Evolutionary conservation across 108 stramenopile species (phyloP), one percentile per base, ranked within the genome.

Genomic region (Cyclostephanos invisitatus): DNA sequence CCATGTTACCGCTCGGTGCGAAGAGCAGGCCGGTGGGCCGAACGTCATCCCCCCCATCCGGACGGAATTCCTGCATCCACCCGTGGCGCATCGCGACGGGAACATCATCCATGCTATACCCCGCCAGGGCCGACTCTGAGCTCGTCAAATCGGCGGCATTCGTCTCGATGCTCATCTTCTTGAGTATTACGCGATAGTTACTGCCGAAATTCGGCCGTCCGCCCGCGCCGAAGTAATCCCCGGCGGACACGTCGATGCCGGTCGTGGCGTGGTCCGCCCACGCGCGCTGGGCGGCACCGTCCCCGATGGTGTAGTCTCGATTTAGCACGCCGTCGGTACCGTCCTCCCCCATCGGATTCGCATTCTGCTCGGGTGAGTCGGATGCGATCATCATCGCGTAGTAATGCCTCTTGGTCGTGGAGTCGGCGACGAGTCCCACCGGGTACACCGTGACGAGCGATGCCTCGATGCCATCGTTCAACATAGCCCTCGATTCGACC

Each of bases 351-450:
- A 65, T 14, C 67, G 49, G 42, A 70, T 62, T 55, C 71, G 69
- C 48, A 50, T 81, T 75, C 3, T 37, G 38, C 2, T 44, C 63
- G n/a, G 57, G 50, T 17, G 64, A 50, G 25, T 70, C 64, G 7
- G 69, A 62, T 40, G 65, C 80, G 46, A 81, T 35, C 18, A 72
- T 51, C 21, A 57, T 40, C 22, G 75, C 80, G 53, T 81, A 81
- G 53, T 55, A 81, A 59, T 81, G 70, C 46, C 56, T 70, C 68
- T 70, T 81, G 10, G 74, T 58, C 4, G 68, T 71, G 21, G 69
- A 53, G 47, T 81, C 80, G 29, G 73, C 65, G 18, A 81, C 80
- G 42, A 81, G 38, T 5, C 64, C n/a, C 14, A 81, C 80, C n/a
- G 80, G 80, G 51, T 81, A 81, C 7, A 74, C 36, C 2, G 69